Evolutionary conservation across 2,329 filamentous ascomycete species (phyloP).

Genomic region (Ramularia collo-cygni): DNA sequence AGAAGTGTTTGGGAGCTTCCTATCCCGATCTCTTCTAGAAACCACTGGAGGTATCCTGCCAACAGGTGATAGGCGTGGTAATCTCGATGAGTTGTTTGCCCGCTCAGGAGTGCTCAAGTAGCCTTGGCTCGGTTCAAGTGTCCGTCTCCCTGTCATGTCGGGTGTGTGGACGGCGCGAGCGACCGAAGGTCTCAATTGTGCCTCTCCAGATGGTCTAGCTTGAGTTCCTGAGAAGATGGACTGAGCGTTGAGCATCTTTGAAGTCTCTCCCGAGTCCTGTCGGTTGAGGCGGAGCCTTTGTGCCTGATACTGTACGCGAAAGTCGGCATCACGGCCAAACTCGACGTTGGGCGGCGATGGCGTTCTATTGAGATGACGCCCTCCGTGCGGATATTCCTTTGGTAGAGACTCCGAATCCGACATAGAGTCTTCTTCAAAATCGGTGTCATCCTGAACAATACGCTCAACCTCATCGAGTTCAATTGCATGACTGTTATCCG

Average conservation of each 20-base stretch:
- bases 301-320: conserved; percentile 8
- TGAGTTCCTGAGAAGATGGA: no score
- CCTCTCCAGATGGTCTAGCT: no score
- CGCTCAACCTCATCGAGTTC: conserved; percentile 41
- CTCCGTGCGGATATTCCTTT: conserved; percentile 22
- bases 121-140: conserved; percentile 7
- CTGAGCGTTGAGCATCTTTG: no score
- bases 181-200: not conserved
- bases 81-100: conserved; percentile 27
- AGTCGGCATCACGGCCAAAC: conserved; percentile 7
- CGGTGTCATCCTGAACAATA: conserved; percentile 35
- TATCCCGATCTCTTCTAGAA: conserved; percentile 55
- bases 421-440: conserved; percentile 16
- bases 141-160: conserved; percentile 6
- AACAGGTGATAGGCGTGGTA: conserved; percentile 61
- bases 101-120: conserved; percentile 29
- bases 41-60: conserved; percentile 81
- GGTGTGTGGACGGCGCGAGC: conserved; percentile 4
- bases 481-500: conserved; percentile 43
- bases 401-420: conserved; percentile 7
- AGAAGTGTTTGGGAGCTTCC: conserved; percentile 64
- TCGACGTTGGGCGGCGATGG: conserved; percentile 20
- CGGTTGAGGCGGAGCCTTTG: conserved; percentile 17
- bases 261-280: conserved; percentile 13
- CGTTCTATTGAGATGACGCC: conserved; percentile 21